A percentile compares a stretch with the other conserved stretches of the same genome.
phyloP scores from a whole-genome alignment of 768 basidiomycete genomes.

The Phylloporus sp. region DNA sequence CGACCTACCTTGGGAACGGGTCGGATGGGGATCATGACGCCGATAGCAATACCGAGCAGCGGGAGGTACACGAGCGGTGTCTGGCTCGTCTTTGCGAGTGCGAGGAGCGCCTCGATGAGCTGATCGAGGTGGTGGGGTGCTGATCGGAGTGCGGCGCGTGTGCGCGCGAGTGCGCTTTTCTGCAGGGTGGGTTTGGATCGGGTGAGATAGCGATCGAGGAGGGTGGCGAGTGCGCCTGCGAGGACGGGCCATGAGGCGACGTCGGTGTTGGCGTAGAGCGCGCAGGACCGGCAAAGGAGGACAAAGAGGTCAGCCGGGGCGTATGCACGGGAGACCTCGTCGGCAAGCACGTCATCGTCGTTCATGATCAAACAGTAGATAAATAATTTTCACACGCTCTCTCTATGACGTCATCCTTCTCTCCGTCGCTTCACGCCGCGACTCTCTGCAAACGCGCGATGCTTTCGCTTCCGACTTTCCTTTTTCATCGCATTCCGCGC shows the following conservation, averaged over 20 bases:
- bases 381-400: no score
- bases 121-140: constrained; percentile 46
- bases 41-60: constrained; percentile 63
- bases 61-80: constrained; percentile 39
- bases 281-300: constrained; percentile 67
- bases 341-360: no score
- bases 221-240: constrained; percentile 49
- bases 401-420: constrained; percentile 19
- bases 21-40: constrained; percentile 66
- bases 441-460: constrained; percentile 49
- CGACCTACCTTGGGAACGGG: no score
- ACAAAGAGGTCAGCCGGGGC: constrained; percentile 61
- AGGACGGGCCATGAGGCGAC: constrained; percentile 49
- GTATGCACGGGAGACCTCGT: constrained; percentile 44
- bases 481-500: constrained; percentile 74
- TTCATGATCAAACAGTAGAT: no score
- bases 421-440: constrained; percentile 47
- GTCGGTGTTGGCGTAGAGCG: constrained; percentile 52
- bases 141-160: constrained; percentile 63
- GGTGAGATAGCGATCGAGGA: constrained; percentile 54
- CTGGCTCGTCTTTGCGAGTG: constrained; percentile 45
- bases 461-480: constrained; percentile 80
- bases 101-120: constrained; percentile 52
- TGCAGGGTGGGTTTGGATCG: constrained; percentile 55
- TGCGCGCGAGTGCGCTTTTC: constrained; percentile 54